phyloP scores from a whole-genome alignment of 768 basidiomycete genomes.

The Crassisporium funariophilum region DNA sequence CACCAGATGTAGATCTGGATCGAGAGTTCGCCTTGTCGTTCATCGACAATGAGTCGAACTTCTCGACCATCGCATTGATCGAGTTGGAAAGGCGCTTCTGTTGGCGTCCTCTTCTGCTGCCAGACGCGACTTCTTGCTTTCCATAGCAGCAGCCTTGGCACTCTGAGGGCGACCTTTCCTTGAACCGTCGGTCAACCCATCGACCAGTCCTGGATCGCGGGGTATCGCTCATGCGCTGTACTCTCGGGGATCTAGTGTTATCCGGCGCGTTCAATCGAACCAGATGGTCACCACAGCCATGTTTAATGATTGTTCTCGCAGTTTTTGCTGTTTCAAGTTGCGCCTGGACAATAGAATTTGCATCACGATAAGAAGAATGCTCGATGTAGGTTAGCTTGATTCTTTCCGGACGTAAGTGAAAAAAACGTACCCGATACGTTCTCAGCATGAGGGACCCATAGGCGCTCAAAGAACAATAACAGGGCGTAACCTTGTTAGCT shows the following conservation, averaged over 20 bases:
- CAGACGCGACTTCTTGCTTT: neutral
- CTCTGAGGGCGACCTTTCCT: conserved; percentile 24
- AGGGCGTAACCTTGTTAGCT: too few relatives aligned
- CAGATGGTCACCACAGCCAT: too few relatives aligned
- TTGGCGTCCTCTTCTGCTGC: neutral
- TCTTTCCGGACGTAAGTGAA: too few relatives aligned
- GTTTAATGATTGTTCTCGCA: too few relatives aligned
- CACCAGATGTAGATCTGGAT: conserved; percentile 1
- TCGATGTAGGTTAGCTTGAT: too few relatives aligned
- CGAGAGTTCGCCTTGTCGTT: conserved; percentile 3
- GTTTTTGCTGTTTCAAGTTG: too few relatives aligned
- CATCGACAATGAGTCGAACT: conserved; percentile 5
- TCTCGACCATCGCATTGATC: conserved; percentile 48
- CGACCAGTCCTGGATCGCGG: conserved; percentile 58
- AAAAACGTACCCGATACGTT: too few relatives aligned
- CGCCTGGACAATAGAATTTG: too few relatives aligned
- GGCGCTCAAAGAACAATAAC: too few relatives aligned
- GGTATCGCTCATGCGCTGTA: conserved; percentile 48
- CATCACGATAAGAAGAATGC: too few relatives aligned
- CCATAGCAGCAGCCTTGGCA: conserved; percentile 14
- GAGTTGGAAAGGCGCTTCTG: conserved; percentile 43
- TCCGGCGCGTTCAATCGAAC: too few relatives aligned
- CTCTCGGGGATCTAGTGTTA: conserved; percentile 31
- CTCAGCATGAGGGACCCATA: too few relatives aligned
- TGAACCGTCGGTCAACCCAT: conserved; percentile 61